A percentile compares a stretch with the other conserved stretches of the same genome.
Conservation (phyloP, 1,284 basidiomycete species). For the Xanthoconium separans region DNA sequence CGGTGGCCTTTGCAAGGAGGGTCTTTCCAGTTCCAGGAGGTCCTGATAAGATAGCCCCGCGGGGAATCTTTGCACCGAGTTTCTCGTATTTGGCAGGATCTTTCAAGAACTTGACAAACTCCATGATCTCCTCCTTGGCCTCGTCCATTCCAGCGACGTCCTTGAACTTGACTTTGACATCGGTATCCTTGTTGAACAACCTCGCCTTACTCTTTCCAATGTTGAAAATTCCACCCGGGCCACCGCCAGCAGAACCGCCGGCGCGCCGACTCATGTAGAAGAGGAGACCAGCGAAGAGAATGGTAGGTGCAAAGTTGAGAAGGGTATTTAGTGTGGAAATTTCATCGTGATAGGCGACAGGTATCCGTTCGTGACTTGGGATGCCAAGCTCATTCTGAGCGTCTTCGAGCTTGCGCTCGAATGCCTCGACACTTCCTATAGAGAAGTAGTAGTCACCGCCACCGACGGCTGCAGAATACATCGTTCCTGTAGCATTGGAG, state of each 20-base stretch:
- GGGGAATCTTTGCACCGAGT: constrained; percentile 97
- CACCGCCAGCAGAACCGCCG: constrained; percentile 56
- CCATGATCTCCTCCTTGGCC: constrained; percentile 99
- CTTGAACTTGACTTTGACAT: constrained; percentile 91
- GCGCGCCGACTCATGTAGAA: constrained; percentile 89
- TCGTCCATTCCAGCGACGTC: constrained; percentile 99
- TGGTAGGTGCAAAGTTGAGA: constrained; percentile 92
- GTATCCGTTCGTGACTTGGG: constrained; percentile 90
- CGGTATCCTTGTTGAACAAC: constrained; percentile 97
- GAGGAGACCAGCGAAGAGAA: constrained; percentile 88
- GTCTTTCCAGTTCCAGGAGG: constrained; percentile 99
- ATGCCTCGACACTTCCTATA: constrained; percentile 96
- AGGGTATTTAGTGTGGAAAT: constrained; percentile 82
- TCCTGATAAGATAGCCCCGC: constrained; percentile 96
- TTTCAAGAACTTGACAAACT: constrained; percentile 99
- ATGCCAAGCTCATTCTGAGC: constrained; percentile 93
- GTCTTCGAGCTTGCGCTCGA: constrained; percentile 92
- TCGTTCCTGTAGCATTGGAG: constrained; percentile 77
- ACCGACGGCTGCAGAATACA: constrained; percentile 58
- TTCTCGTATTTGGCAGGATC: constrained; percentile 94
- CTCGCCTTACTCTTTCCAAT: constrained; percentile 96
- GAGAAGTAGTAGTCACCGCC: constrained; percentile 87
- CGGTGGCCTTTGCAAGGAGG: constrained; percentile 95
- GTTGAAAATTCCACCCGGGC: constrained; percentile 91
- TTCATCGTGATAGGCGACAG: constrained; percentile 96